Conservation (phyloP, 2,329 filamentous ascomycete genomes). For the Trichoderma sp. region DNA sequence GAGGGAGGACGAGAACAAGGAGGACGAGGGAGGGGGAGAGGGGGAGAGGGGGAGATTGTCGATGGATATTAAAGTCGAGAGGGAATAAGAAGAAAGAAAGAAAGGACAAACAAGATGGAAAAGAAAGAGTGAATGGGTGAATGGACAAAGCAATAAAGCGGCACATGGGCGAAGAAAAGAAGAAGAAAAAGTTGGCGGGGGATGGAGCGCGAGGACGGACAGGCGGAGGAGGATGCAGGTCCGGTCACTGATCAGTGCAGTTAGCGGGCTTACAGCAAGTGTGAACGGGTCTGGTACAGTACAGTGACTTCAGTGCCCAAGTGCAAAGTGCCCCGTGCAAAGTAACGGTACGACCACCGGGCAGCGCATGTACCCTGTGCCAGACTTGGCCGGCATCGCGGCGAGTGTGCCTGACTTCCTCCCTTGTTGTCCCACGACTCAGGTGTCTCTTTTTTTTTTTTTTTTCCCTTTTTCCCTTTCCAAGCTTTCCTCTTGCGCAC, state of each 20-base stretch:
- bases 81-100: neutral
- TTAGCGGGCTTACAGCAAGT: too few species aligned
- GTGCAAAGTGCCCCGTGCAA: too few species aligned
- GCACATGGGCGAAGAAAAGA: neutral
- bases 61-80: neutral
- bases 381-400: conserved; percentile 8
- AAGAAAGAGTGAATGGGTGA: neutral
- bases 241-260: neutral
- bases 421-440: conserved; percentile 16
- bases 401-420: conserved; percentile 17
- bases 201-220: neutral
- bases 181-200: neutral
- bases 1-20: neutral
- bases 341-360: neutral
- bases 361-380: neutral
- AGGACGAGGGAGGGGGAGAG: neutral
- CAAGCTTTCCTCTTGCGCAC: neutral
- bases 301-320: too few species aligned
- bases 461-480: neutral
- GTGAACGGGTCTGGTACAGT: too few species aligned
- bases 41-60: neutral
- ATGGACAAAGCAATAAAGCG: neutral
- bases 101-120: neutral
- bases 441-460: neutral
- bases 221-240: conserved; percentile 2